phyloP scores from a whole-genome alignment of 805 yeast genomes.

The Wickerhamomyces tratensis region DNA sequence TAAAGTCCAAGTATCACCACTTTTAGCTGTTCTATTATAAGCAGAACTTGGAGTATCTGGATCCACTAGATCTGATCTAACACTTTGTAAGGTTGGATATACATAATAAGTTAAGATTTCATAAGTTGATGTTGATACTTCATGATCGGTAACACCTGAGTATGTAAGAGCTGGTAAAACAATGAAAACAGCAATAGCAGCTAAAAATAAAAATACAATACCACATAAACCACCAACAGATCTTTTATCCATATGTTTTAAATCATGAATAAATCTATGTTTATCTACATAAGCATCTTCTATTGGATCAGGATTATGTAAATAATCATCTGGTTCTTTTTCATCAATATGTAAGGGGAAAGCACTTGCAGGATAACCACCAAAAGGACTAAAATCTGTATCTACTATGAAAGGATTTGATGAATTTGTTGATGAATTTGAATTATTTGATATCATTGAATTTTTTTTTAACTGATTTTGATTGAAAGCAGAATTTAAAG shows the following conservation, averaged over 20 bases:
- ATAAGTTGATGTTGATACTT: conserved; percentile 12
- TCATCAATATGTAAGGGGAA: conserved; percentile 90
- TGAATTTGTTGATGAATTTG: conserved; percentile 13
- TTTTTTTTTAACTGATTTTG: conserved; percentile 8
- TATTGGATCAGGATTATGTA: conserved; percentile 94
- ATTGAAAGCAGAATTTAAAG: conserved; percentile 24
- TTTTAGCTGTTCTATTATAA: conserved; percentile 23
- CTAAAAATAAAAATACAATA: conserved; percentile 45
- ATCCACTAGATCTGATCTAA: conserved; percentile 55
- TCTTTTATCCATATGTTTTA: conserved; percentile 55
- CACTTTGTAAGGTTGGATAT: conserved; percentile 48
- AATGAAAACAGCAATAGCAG: conserved; percentile 60
- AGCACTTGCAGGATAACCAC: conserved; percentile 90
- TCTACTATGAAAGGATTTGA: conserved; percentile 36
- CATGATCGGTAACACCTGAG: conserved; percentile 48
- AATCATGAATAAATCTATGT: conserved; percentile 52
- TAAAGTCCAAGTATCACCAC: conserved; percentile 30
- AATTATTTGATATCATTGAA: conserved; percentile 7
- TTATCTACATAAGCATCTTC: conserved; percentile 82
- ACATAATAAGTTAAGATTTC: conserved; percentile 42
- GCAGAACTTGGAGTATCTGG: conserved; percentile 57
- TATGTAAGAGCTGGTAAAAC: conserved; percentile 78
- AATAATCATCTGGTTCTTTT: conserved; percentile 88
- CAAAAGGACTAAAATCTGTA: conserved; percentile 81
- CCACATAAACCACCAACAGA: conserved; percentile 58